Evolutionary conservation across 75 land plant species (phyloP), one percentile per base, ranked within the genome.

Genomic region (Larix kaempferi): DNA sequence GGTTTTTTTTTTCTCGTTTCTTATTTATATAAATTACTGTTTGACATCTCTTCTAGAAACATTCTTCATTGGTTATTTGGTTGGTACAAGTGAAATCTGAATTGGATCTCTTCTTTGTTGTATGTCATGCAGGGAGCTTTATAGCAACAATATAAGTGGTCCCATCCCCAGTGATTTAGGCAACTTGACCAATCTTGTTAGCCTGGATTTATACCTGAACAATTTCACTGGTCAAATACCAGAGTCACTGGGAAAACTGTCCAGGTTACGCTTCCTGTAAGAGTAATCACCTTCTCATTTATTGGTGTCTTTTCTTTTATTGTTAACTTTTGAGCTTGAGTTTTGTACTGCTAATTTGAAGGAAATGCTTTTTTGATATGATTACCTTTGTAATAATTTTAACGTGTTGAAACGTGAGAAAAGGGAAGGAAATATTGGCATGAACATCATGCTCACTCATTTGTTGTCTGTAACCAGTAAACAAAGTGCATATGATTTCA

Each of bases 121-220:
- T 78, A 59, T 15, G 55, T 79, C 65, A 73, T 71, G 76, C 92
- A 96, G 99, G 88, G 99, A 96, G 69, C 88, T 96, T 74, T 96
- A 96, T 79, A 94, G 99, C 81, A 96, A 96, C 84, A 94, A 96
- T 79, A 88, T 96, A 75, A 90, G 87, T 78, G 99, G 99, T 56
- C 60, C 80, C 7, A 96, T 96, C 74, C 99, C 99, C 16, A 85
- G 79, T 61, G 99, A 96, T 73, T 86, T 96, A 75, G 99, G 99
- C 37, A 94, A 94, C 77, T 81, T 96, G 83, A 83, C 93, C 56
- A 85, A 80, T 63, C 82, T 96, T 76, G 98, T 96, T 75, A 96
- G 99, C 86, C 86, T 96, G 86, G 99, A 96, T 88, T 82, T 96
- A 14, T 96, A 96, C 78, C 86, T 92, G 77, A 96, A 96, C 81